Evolutionary conservation across 352 stramenopile genomes (phyloP), one percentile per base, ranked within the genome.

Genomic region (Phytophthora multivora): DNA sequence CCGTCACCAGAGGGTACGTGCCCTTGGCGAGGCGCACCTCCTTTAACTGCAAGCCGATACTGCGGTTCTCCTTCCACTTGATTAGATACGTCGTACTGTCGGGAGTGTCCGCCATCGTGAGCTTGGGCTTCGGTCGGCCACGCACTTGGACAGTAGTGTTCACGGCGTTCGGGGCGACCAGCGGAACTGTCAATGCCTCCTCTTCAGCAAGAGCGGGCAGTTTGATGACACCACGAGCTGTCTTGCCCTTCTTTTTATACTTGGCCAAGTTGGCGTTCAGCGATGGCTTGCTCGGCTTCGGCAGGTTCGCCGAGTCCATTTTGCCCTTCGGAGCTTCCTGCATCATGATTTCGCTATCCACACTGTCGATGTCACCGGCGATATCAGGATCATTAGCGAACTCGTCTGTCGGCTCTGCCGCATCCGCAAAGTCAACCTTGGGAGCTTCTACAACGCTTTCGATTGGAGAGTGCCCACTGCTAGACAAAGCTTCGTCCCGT

Each of bases 41-140:
- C 26, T 88, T 89, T 15, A 96, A 64, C 58, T 96, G 87, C 30
- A 96, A 66, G 2, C 87, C 87, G 38, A 96, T 91, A 43, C 85
- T 93, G n/a, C 80, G 79, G 28, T 76, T 91, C 66, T 96, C 87
- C 50, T 94, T 94, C 87, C 87, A 96, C 68, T 96, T 96, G 13
- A 96, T 71, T 48, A 96, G 52, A 69, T 93, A 96, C 16, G 86
- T 90, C 28, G 79, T 83, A 56, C 85, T 91, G 53, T 94, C 85
- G 9, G 87, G 87, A 10, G 87, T 96, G 26, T 93, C 83, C 12
- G 83, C 51, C 69, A 92, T 89, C 41, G 77, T 93, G 28, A 73
- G 53, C 69, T 91, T 92, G 8, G 86, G 86, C 36, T 90, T 94
- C 11, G 75, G 71, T 5, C 85, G 77, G 3, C 87, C 87, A 16